phyloP scores from a whole-genome alignment of 1,284 basidiomycete species.

The Tetrapyrgos nigripes region DNA sequence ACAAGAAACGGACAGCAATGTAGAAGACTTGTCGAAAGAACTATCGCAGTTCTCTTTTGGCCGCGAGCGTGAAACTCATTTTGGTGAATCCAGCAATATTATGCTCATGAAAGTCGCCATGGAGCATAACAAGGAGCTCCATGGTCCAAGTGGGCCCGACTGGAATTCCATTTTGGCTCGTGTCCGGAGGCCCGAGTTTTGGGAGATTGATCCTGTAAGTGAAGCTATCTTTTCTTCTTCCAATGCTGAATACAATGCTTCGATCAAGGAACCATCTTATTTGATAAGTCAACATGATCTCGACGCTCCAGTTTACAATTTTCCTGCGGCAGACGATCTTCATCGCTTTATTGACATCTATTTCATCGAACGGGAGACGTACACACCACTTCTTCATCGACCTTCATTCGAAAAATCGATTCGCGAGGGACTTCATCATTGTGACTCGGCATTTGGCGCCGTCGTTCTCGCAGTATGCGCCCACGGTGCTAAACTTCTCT shows the following conservation, averaged over 20 bases:
- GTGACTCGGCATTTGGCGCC: slow-evolving; percentile 59
- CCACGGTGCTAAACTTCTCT: slow-evolving; percentile 50
- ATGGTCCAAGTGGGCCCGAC: neutral
- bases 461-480: slow-evolving; percentile 70
- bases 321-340: slow-evolving; percentile 57
- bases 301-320: too few species aligned
- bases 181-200: neutral
- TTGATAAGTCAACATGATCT: neutral
- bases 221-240: neutral
- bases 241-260: neutral
- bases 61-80: neutral
- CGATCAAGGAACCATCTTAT: neutral
- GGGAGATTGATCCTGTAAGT: neutral
- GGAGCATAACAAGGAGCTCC: neutral
- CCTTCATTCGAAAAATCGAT: slow-evolving; percentile 62
- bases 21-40: neutral
- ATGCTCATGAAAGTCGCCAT: neutral
- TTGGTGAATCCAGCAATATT: neutral
- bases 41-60: neutral
- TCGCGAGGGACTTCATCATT: slow-evolving; percentile 52
- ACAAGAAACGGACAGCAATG: neutral
- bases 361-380: slow-evolving; percentile 56
- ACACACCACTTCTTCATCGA: slow-evolving; percentile 66
- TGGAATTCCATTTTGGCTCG: neutral
- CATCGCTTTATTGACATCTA: slow-evolving; percentile 61